Base-by-base conservation (phyloP, 176 grass and related monocot genomes). In the Melocanna baccifera region DNA sequence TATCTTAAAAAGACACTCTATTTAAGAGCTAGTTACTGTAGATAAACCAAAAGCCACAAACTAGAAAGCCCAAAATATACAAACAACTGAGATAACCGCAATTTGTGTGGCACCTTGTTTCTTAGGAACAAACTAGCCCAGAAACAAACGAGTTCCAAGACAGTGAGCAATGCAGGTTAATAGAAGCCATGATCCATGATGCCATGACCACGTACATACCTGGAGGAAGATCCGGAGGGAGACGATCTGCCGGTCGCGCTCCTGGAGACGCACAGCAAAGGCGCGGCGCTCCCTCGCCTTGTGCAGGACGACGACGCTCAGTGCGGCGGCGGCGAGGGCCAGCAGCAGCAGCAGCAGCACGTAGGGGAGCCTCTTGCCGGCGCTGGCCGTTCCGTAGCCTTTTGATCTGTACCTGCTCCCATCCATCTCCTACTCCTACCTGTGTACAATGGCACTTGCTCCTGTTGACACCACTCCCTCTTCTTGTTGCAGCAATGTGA, bases 231-330 rank as follows among this genome's bases (percentile, higher is more conserved):
- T 66, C 58, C 91, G 83, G 4, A 93, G 65, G 41, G 96, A 87
- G 61, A 95, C 56, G 47, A 95, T 52, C 69, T 94, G 89, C 61
- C 65, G 69, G 42, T 94, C 93, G 5, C 87, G 85, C n/a, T 98
- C 91, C 72, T 83, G 87, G 25, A 98, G 83, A 37, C 87, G 79
- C 29, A 83, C 70, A 11, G 82, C 55, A 15, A 92, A 87, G 36
- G 88, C 45, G 1, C 83, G 91, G 61, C 78, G 87, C 86, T 98
- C 96, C 86, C 91, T 76, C 56, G 87, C 88, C 85, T 95, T 98
- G 45, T 98, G 89, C 66, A 94, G 84, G 73, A 94, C 72, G 0
- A 92, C 83, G 20, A 89, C 34, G 70, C 91, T 87, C 61, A 98
- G 28, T 45, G 89, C 80, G 0, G 89, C 83, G 0, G 73, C 83